A percentile compares a stretch with the other conserved stretches of the same genome.
These are phyloP conservation scores for Nemania sp. DNA, from an alignment of 2,329 filamentous ascomycete genomes.

Conservation along the genomic window DNA sequence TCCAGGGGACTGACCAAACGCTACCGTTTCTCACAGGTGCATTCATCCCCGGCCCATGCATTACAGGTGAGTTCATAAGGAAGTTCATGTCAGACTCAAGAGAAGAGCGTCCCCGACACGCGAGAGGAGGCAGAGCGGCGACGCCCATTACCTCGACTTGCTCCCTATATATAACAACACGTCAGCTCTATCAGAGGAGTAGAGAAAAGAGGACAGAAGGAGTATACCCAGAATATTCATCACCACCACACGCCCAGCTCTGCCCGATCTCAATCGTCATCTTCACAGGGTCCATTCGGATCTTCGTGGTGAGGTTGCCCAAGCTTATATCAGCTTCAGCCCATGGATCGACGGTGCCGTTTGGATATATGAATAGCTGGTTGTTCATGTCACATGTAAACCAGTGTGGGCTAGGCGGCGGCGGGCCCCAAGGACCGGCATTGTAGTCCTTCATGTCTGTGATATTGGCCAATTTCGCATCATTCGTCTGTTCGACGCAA, in stretches of 20 bases:
- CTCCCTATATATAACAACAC: background rate
- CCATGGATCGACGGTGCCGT: conserved; percentile 18
- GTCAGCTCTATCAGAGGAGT: background rate
- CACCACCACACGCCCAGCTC: conserved; percentile 7
- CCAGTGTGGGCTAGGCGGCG: conserved; percentile 23
- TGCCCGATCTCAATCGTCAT: conserved; percentile 25
- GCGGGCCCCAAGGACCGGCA: conserved; percentile 19
- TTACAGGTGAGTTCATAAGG: conserved; percentile 25
- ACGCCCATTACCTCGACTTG: conserved; percentile 14
- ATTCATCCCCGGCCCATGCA: conserved; percentile 16
- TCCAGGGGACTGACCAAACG: no score
- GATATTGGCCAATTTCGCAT: conserved; percentile 29
- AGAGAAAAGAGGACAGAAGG: background rate
- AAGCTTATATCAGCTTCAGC: background rate
- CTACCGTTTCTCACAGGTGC: conserved; percentile 19
- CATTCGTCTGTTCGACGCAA: conserved; percentile 32
- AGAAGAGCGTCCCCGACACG: conserved; percentile 11
- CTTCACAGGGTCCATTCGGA: conserved; percentile 20
- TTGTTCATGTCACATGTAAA: conserved; percentile 25
- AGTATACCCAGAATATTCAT: conserved; percentile 7
- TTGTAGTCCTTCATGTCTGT: conserved; percentile 30
- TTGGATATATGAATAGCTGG: conserved; percentile 28
- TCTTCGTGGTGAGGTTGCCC: conserved; percentile 11
- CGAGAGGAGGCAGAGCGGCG: conserved; percentile 13
- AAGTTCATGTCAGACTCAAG: conserved; percentile 26